Base-by-base conservation (phyloP, 345 rosid genomes). In the Kernera saxatilis region DNA sequence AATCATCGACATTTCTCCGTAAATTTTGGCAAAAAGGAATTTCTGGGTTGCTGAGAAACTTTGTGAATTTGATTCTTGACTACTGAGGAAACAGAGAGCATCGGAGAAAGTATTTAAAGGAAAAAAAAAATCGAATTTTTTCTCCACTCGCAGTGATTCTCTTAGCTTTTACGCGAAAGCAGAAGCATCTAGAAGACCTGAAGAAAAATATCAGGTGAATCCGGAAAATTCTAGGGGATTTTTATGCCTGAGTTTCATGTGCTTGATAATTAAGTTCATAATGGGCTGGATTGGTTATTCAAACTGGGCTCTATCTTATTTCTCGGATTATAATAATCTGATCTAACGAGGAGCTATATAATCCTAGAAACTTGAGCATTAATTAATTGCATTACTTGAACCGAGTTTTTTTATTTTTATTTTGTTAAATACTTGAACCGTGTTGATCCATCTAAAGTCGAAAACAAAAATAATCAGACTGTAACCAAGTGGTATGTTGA, bases 1-100 rank as follows among this genome's bases (percentile, higher is more conserved):
- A 72, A 79, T 45, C 68, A 78, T 18, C 35, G 84, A 75, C 84
- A 81, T 81, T 33, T 55, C 32, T 30, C 5, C 4, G 14, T 5
- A 14, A 18, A 9, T 10, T 19, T 21, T 22, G 15, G 0, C 0
- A 26, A 30, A 36, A 36, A 6, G 14, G 6, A 1, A 48, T 22
- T 35, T 21, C 21, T 8, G 21, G 6, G 25, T 25, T 26, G 10
- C 12, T 2, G 23, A 12, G 39, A 21, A 14, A 14, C 5, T 46
- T 25, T n/a, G n/a, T n/a, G 8, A n/a, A 0, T n/a, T 54, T 9
- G 13, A 7, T 18, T 19, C 23, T 39, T 13, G 18, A 67, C 0
- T 58, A 58, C 4, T 48, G 66, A 37, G 30, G 0, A 2, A 6
- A 8, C 4, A 2, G 0, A 12, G 13, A 41, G 71, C 2, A 3